phyloP scores from a whole-genome alignment of 2,329 filamentous ascomycete species.

The Aspergillus texensis region DNA sequence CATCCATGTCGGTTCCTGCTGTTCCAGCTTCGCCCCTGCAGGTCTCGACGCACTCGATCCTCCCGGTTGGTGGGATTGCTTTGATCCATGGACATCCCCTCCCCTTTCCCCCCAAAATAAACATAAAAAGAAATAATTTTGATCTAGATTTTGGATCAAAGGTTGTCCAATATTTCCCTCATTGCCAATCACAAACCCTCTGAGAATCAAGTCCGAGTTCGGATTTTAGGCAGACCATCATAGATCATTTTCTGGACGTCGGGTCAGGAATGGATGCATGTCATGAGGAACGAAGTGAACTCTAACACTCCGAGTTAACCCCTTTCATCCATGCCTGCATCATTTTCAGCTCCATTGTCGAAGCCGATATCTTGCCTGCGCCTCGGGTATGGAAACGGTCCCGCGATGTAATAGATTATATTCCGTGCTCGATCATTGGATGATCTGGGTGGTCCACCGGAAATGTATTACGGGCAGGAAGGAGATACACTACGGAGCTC shows the following conservation, averaged over 20 bases:
- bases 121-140: not conserved
- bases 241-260: not conserved
- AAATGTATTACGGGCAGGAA: not conserved
- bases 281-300: not conserved
- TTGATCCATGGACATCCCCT: not conserved
- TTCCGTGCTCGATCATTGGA: not conserved
- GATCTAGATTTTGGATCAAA: not conserved
- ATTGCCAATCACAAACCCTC: not conserved
- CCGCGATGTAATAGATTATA: not conserved
- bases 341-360: not conserved
- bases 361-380: not conserved
- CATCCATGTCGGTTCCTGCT: not conserved
- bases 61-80: not conserved
- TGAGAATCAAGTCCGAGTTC: not conserved
- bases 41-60: not conserved
- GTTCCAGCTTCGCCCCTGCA: conserved; percentile 3
- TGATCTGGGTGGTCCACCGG: no score
- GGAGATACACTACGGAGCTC: not conserved
- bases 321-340: not conserved
- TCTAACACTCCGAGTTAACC: not conserved
- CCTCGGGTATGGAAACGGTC: not conserved
- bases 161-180: not conserved
- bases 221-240: not conserved
- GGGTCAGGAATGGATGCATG: not conserved
- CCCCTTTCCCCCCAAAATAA: not conserved